Conservation (phyloP, 352 stramenopile species). For the Phytophthora rubi region DNA sequence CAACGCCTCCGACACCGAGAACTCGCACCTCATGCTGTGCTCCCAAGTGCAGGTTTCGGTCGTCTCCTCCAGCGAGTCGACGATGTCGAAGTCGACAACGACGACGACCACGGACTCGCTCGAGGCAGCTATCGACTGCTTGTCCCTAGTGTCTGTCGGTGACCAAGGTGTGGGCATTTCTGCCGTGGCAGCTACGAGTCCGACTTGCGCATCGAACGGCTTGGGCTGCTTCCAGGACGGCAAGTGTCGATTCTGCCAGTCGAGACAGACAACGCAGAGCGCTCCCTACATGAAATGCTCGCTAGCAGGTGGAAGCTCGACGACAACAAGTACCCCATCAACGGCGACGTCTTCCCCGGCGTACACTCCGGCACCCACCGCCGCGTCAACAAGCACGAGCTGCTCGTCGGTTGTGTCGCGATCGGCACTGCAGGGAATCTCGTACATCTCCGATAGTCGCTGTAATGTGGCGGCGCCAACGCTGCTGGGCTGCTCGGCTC, state of each 20-base stretch:
- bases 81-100: not conserved
- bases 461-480: conserved; percentile 42
- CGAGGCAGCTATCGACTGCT: conserved; percentile 25
- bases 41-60: conserved; percentile 15
- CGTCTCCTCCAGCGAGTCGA: conserved; percentile 2
- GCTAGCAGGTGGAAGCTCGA: conserved; percentile 5
- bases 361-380: conserved; percentile 20
- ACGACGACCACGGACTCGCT: not conserved
- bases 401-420: conserved; percentile 37
- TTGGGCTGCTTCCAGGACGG: conserved; percentile 39
- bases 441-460: conserved; percentile 46
- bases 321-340: conserved; percentile 11
- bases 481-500: conserved; percentile 48
- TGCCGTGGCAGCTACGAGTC: conserved; percentile 23
- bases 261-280: conserved; percentile 32
- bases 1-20: conserved; percentile 6
- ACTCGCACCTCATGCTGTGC: conserved; percentile 19
- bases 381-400: conserved; percentile 26
- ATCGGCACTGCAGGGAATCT: conserved; percentile 48
- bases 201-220: conserved; percentile 28
- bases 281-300: conserved; percentile 35
- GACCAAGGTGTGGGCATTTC: conserved; percentile 39
- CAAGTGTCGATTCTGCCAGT: conserved; percentile 52
- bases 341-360: not conserved
- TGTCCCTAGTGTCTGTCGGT: conserved; percentile 34